phyloP scores from a whole-genome alignment of 805 yeast species.

The Candida broadrunensis region DNA sequence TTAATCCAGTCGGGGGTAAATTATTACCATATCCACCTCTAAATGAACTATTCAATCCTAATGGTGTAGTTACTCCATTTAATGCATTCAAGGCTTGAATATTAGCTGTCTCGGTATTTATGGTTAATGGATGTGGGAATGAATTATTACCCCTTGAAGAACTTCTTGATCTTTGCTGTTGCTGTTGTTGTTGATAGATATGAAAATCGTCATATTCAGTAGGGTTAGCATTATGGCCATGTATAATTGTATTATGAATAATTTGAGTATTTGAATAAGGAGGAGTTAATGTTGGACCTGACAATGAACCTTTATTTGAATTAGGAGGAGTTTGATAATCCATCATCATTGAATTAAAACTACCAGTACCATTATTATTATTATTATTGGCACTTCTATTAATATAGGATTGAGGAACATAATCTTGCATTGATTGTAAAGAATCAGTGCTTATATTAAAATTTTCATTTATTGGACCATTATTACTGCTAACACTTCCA shows the following conservation, averaged over 20 bases:
- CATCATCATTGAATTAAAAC: slow-evolving; percentile 34
- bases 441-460: slow-evolving; percentile 30
- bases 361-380: background rate
- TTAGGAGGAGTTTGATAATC: slow-evolving; percentile 41
- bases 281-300: slow-evolving; percentile 7
- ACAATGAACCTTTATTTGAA: slow-evolving; percentile 30
- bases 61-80: slow-evolving; percentile 12
- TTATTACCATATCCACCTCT: slow-evolving; percentile 1
- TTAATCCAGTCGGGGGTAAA: slow-evolving; percentile 2
- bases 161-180: slow-evolving; percentile 17
- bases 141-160: slow-evolving; percentile 19
- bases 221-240: background rate
- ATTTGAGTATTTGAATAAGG: slow-evolving; percentile 3
- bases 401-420: slow-evolving; percentile 39
- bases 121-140: slow-evolving; percentile 34
- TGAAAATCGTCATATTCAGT: slow-evolving; percentile 33
- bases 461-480: slow-evolving; percentile 5
- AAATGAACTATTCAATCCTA: background rate
- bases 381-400: slow-evolving; percentile 23
- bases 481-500: background rate
- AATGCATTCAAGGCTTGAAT: slow-evolving; percentile 20
- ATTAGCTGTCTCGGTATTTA: slow-evolving; percentile 35
- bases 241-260: background rate
- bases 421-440: slow-evolving; percentile 43
- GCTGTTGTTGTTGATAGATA: slow-evolving; percentile 11